A percentile compares a stretch with the other conserved stretches of the same genome.
Conservation (phyloP, 495 filamentous ascomycete genomes). For the Tuber borchii region DNA sequence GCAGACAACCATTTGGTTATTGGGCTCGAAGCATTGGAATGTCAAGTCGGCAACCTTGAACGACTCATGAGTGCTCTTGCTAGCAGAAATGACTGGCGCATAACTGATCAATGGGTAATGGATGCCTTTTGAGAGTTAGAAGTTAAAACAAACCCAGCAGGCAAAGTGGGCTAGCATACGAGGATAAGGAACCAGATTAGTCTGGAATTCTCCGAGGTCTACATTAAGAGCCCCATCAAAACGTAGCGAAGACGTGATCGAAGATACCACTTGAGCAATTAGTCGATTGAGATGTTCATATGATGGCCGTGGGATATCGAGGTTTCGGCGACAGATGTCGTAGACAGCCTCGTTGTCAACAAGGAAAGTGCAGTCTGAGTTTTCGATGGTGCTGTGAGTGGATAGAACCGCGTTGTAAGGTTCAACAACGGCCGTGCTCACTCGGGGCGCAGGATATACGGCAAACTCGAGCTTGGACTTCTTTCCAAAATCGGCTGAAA, state of each 20-base stretch:
- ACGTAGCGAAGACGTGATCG: slow-evolving; percentile 95
- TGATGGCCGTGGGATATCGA: slow-evolving; percentile 92
- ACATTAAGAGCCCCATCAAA: slow-evolving; percentile 99
- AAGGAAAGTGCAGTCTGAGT: slow-evolving; percentile 99
- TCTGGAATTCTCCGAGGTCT: slow-evolving; percentile 99
- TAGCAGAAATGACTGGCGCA: slow-evolving; percentile 84
- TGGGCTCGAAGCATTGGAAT: slow-evolving; percentile 76
- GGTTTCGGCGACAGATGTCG: slow-evolving; percentile 95
- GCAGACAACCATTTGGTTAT: slow-evolving; percentile 98
- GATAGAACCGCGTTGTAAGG: slow-evolving; percentile 99
- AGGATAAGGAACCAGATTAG: slow-evolving; percentile 96
- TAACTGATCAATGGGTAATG: slow-evolving; percentile 98
- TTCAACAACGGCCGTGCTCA: slow-evolving; percentile 94
- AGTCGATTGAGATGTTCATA: slow-evolving; percentile 98
- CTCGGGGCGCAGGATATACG: slow-evolving; percentile 95
- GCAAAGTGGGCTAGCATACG: slow-evolving; percentile 46
- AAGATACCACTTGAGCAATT: slow-evolving; percentile 98
- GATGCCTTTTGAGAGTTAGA: slow-evolving; percentile 48
- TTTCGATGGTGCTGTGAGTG: slow-evolving; percentile 97
- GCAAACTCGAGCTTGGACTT: slow-evolving; percentile 99
- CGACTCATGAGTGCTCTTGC: slow-evolving; percentile 90
- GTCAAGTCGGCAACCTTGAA: slow-evolving; percentile 85
- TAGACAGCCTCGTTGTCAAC: slow-evolving; percentile 99
- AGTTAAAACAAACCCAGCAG: background rate
- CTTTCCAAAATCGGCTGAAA: slow-evolving; percentile 97